These are phyloP conservation scores for Rachicladosporium sp. DNA, from an alignment of 2,329 filamentous ascomycete genomes.

Conservation along the genomic window DNA sequence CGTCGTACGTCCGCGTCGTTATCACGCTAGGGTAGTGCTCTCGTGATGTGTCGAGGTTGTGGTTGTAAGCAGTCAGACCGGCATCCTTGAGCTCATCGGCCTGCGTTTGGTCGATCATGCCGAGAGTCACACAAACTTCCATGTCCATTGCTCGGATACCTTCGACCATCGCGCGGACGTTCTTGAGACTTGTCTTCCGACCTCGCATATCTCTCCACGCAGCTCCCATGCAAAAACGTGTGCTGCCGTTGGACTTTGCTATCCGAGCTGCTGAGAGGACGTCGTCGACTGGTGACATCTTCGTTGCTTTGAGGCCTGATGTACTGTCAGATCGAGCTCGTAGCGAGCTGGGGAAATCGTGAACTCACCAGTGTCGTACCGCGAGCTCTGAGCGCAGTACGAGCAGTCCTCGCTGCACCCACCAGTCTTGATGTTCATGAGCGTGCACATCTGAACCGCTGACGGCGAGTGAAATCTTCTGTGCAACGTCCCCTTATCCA, in stretches of 20 bases:
- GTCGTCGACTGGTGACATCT: conserved; percentile 65
- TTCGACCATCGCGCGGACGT: conserved; percentile 75
- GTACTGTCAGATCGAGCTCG: too few relatives aligned
- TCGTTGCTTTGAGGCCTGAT: conserved; percentile 57
- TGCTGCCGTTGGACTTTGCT: conserved; percentile 74
- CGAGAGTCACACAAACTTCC: conserved; percentile 87
- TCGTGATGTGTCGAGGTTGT: conserved; percentile 82
- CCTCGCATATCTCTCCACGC: conserved; percentile 92
- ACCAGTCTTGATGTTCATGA: conserved; percentile 95
- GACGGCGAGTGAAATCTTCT: conserved; percentile 74
- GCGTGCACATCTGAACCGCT: conserved; percentile 80
- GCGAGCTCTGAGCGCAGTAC: conserved; percentile 82
- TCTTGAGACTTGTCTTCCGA: conserved; percentile 68
- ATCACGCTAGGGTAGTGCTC: conserved; percentile 84
- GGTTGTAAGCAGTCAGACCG: conserved; percentile 83
- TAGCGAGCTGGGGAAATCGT: too few relatives aligned
- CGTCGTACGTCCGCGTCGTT: conserved; percentile 75
- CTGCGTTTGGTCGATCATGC: conserved; percentile 62
- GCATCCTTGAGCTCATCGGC: conserved; percentile 72
- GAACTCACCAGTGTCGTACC: conserved; percentile 54
- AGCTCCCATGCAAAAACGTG: conserved; percentile 89
- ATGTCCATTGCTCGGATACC: conserved; percentile 72
- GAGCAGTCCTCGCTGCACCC: conserved; percentile 87
- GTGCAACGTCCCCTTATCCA: conserved; percentile 56
- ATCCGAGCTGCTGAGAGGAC: conserved; percentile 66